These are phyloP conservation scores for Skeletonema tropicum DNA, from an alignment of 108 stramenopile species.

Conservation along the genomic window DNA sequence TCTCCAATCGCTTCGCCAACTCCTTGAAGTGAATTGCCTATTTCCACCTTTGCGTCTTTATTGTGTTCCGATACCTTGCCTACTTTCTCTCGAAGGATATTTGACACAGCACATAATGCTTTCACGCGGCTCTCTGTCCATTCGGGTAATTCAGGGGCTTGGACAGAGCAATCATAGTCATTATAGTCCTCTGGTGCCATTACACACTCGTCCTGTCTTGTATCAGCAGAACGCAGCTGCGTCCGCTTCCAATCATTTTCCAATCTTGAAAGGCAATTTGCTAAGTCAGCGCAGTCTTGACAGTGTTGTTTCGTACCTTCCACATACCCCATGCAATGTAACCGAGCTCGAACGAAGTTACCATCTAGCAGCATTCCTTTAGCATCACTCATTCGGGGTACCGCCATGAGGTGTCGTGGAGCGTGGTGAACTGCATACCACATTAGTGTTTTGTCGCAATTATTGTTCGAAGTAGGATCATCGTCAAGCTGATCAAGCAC, in stretches of 20 bases:
- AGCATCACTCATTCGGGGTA: slow-evolving; percentile 18
- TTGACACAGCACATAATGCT: slow-evolving; percentile 20
- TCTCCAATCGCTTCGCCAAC: slow-evolving; percentile 48
- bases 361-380: slow-evolving; percentile 10
- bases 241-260: slow-evolving; percentile 11
- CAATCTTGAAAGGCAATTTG: not conserved
- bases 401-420: slow-evolving; percentile 29
- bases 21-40: slow-evolving; percentile 36
- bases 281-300: slow-evolving; percentile 29
- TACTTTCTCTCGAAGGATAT: slow-evolving; percentile 14
- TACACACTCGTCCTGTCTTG: not conserved
- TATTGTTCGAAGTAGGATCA: not conserved
- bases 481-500: slow-evolving; percentile 21
- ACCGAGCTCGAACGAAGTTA: slow-evolving; percentile 21
- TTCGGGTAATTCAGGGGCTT: not conserved
- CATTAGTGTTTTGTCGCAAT: slow-evolving; percentile 5
- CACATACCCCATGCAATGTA: slow-evolving; percentile 29
- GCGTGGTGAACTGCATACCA: slow-evolving; percentile 36
- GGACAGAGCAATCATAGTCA: not conserved
- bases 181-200: slow-evolving; percentile 11
- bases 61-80: slow-evolving; percentile 18
- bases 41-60: slow-evolving; percentile 21
- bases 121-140: slow-evolving; percentile 20
- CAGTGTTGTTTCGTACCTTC: slow-evolving; percentile 21
- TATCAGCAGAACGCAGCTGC: slow-evolving; percentile 15